A percentile compares a stretch with the other conserved stretches of the same genome.
These are phyloP conservation scores for Ramichloridium luteum DNA, from an alignment of 2,329 filamentous ascomycete species.

Conservation along the genomic window DNA sequence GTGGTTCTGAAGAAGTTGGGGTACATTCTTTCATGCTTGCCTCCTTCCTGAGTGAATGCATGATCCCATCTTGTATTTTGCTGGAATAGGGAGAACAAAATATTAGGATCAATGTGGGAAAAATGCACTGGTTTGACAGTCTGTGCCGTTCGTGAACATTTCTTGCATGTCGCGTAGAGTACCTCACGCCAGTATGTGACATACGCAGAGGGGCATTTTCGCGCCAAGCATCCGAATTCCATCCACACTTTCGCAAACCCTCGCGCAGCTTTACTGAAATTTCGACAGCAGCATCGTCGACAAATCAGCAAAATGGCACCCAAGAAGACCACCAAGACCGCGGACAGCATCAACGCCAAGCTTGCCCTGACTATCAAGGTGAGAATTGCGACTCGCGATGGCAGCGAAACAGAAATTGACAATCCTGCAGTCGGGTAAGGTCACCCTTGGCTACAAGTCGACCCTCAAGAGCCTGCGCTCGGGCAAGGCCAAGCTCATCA, in stretches of 20 bases:
- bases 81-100: too few relatives aligned
- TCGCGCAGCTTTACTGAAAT: not conserved
- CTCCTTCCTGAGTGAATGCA: too few relatives aligned
- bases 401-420: constrained; percentile 9
- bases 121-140: too few relatives aligned
- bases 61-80: too few relatives aligned
- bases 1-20: constrained; percentile 41
- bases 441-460: constrained; percentile 82
- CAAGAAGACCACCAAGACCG: constrained; percentile 79
- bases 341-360: constrained; percentile 64
- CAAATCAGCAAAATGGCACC: constrained; percentile 46
- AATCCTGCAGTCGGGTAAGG: constrained; percentile 37
- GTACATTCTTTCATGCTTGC: constrained; percentile 37
- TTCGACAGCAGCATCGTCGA: not conserved
- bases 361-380: constrained; percentile 39
- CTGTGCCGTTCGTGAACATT: too few relatives aligned
- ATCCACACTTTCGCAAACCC: not conserved
- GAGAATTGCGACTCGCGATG: constrained; percentile 5
- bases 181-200: too few relatives aligned
- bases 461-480: constrained; percentile 82
- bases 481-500: constrained; percentile 97
- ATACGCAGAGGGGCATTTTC: too few relatives aligned
- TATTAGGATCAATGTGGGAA: too few relatives aligned
- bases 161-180: too few relatives aligned
- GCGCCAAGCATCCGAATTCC: constrained; percentile 1